phyloP scores from a whole-genome alignment of 306 rosid species.

The Fragaria vesca region DNA sequence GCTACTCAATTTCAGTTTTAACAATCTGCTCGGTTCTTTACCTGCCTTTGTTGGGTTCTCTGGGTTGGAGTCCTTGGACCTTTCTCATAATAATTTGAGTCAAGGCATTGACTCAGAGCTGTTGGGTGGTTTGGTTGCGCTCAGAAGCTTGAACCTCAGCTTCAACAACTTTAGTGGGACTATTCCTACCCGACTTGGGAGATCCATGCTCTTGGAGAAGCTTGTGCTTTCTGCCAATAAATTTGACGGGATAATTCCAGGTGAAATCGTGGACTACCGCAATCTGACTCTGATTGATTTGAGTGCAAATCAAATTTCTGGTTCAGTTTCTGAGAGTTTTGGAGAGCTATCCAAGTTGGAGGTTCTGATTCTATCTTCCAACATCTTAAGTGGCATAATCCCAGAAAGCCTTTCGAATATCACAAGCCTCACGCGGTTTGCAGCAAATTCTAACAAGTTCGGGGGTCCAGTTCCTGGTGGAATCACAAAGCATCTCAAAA shows the following conservation, averaged over 20 bases:
- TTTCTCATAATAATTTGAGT: slow-evolving; percentile 34
- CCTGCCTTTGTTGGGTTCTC: slow-evolving; percentile 59
- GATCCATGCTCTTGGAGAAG: slow-evolving; percentile 44
- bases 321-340: slow-evolving; percentile 44
- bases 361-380: slow-evolving; percentile 58
- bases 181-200: slow-evolving; percentile 59
- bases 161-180: slow-evolving; percentile 22
- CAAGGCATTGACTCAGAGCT: slow-evolving; percentile 30
- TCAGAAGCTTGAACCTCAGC: slow-evolving; percentile 50
- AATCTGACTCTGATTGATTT: slow-evolving; percentile 60
- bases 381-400: slow-evolving; percentile 39
- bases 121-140: slow-evolving; percentile 51
- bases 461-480: slow-evolving; percentile 45
- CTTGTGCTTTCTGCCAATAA: slow-evolving; percentile 43
- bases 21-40: slow-evolving; percentile 37
- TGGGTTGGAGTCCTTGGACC: slow-evolving; percentile 57
- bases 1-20: slow-evolving; percentile 53
- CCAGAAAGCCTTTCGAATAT: slow-evolving; percentile 42
- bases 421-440: slow-evolving; percentile 54
- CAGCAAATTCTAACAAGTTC: slow-evolving; percentile 56
- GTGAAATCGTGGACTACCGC: slow-evolving; percentile 28
- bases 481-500: slow-evolving; percentile 42
- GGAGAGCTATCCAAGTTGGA: slow-evolving; percentile 55
- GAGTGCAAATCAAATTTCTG: slow-evolving; percentile 21
- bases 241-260: slow-evolving; percentile 50